Evolutionary conservation across 2,329 filamentous ascomycete species (phyloP), one percentile per base, ranked within the genome.

Genomic region (Apiospora sp.): DNA sequence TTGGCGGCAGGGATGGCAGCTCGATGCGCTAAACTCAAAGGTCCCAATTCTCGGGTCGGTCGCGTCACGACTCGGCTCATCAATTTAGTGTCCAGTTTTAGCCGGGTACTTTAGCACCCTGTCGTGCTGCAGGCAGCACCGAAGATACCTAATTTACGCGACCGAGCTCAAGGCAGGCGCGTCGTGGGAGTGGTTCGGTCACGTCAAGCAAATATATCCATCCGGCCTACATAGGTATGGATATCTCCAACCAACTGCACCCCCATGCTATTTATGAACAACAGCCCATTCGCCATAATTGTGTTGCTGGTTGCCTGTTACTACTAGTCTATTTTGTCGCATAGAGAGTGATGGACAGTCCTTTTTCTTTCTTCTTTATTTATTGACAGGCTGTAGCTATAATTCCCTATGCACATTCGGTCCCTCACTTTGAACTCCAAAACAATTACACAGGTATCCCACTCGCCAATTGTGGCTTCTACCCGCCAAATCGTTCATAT

Each of bases 401-500:
- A 12, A 30, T 30, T 54, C 16, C 4, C 10, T 34, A 51, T 24
- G 16, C 51, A 12, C 48, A 14, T 7, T 22, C 54, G 16, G 30
- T 61, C 54, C 64, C 64, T 44, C 37, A 14, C 64, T 68, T 10
- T 49, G 19, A 8, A 43, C 64, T 44, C 68, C 30, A 34, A 30
- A 7, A 69, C 27, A 22, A 46, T 51, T 51, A 34, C 46, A 43
- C 27, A 19, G 34, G 14, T 10, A 68, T 41, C 37, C 37, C 37
- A 41, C 4, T 41, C 46, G 61, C 64, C 61, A 19, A 27, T 13
- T 46, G 13, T 46, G 44, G 67, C 67, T 68, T 70, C 49, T 61
- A 74, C 74, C 24, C 77, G 72, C 43, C 71, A 77, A 49, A 44
- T 77, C 58, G 24, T 76, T 43, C 71, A 74, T 68, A 67, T 79